A percentile compares a stretch with the other conserved stretches of the same genome.
Evolutionary conservation across 768 basidiomycete species (phyloP).

Genomic region (Termitomyces sp.): DNA sequence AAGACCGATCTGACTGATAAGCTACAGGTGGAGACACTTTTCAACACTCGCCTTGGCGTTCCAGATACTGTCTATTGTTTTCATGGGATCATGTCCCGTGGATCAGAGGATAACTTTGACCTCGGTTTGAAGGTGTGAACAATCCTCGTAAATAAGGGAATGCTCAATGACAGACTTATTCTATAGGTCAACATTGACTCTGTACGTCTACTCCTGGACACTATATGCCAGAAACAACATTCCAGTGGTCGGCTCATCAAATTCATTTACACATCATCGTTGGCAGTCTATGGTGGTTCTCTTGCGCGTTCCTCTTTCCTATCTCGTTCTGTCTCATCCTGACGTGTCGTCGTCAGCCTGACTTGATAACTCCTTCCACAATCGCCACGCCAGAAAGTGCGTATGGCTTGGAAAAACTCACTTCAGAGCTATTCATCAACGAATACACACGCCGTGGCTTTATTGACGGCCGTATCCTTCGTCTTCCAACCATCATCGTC

Average conservation of each 20-base stretch:
- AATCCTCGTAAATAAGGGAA: too few species aligned
- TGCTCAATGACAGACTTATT: background rate
- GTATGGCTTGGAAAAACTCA: conserved; percentile 53
- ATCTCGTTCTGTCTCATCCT: background rate
- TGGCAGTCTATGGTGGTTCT: conserved; percentile 58
- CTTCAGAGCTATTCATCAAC: conserved; percentile 51
- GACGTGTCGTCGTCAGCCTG: conserved; percentile 22
- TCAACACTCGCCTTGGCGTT: conserved; percentile 32
- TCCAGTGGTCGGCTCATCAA: conserved; percentile 27
- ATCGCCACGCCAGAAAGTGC: conserved; percentile 51
- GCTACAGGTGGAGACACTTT: conserved; percentile 28
- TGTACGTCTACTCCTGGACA: conserved; percentile 37
- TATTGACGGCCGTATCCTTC: conserved; percentile 53
- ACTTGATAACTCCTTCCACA: conserved; percentile 40
- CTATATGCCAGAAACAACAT: conserved; percentile 23
- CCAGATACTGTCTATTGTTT: conserved; percentile 43
- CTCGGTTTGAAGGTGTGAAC: conserved; percentile 41
- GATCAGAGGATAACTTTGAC: conserved; percentile 55
- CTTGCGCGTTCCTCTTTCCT: conserved; percentile 22
- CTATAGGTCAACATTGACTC: conserved; percentile 52
- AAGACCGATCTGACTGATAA: conserved; percentile 36
- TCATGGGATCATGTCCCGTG: conserved; percentile 61
- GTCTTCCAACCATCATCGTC: conserved; percentile 55
- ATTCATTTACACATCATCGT: conserved; percentile 54
- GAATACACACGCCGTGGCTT: conserved; percentile 55